A percentile compares a stretch with the other conserved stretches of the same genome.
Evolutionary conservation across 1,284 basidiomycete genomes (phyloP).

Genomic region (Apiotrichum gamsii): DNA sequence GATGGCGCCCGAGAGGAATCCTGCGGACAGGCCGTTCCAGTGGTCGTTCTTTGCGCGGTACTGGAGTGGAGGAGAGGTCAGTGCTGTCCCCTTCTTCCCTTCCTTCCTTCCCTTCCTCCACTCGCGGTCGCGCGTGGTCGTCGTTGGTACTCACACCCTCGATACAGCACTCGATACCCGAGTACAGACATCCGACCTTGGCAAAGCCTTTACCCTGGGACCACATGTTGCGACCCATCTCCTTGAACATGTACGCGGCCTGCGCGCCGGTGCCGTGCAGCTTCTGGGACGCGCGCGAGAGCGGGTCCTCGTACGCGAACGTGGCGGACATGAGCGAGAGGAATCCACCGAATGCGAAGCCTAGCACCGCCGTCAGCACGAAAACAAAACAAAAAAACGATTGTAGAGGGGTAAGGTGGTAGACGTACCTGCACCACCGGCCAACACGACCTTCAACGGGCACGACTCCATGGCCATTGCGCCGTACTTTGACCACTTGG

Average conservation of each 20-base stretch:
- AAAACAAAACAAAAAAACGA: not conserved
- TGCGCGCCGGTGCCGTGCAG: constrained; percentile 48
- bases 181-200: constrained; percentile 88
- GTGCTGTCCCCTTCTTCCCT: not conserved
- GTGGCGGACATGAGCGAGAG: constrained; percentile 94
- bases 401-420: not conserved
- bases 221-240: constrained; percentile 93
- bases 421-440: constrained; percentile 68
- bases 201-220: constrained; percentile 84
- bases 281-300: constrained; percentile 58
- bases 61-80: constrained; percentile 47
- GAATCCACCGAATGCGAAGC: constrained; percentile 87
- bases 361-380: constrained; percentile 45
- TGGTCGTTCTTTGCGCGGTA: constrained; percentile 95
- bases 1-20: constrained; percentile 60
- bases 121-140: too few relatives aligned
- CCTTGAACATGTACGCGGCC: constrained; percentile 79
- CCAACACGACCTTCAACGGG: constrained; percentile 68
- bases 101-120: not conserved
- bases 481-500: constrained; percentile 69
- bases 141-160: constrained; percentile 92
- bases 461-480: constrained; percentile 73
- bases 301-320: constrained; percentile 91
- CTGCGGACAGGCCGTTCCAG: constrained; percentile 59
- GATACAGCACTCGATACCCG: constrained; percentile 90